Conservation (phyloP, 2,329 filamentous ascomycete genomes). For the Mollisiaceae sp. region DNA sequence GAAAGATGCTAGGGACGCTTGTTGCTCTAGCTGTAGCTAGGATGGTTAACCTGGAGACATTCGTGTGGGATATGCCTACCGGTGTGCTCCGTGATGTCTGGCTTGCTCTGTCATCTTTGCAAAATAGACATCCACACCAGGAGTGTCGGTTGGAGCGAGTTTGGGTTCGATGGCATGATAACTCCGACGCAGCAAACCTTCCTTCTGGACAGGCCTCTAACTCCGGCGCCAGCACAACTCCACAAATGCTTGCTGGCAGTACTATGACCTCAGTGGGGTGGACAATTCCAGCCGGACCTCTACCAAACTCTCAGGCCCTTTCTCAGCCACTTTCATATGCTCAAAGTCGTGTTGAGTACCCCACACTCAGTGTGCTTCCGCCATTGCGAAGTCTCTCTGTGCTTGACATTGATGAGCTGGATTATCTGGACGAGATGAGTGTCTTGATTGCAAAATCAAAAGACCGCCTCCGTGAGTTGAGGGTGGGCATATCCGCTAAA, state of each 20-base stretch:
- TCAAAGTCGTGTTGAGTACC: constrained; percentile 71
- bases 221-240: constrained; percentile 32
- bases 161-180: constrained; percentile 86
- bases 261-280: constrained; percentile 51
- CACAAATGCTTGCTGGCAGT: constrained; percentile 43
- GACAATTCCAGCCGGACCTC: constrained; percentile 37
- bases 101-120: constrained; percentile 75
- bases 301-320: constrained; percentile 32
- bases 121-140: constrained; percentile 58
- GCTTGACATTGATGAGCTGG: constrained; percentile 81
- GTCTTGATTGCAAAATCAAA: constrained; percentile 75
- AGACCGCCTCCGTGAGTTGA: constrained; percentile 69
- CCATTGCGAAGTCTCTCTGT: constrained; percentile 77
- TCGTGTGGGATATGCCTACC: constrained; percentile 90
- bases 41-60: constrained; percentile 82
- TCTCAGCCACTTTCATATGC: constrained; percentile 48
- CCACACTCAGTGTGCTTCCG: constrained; percentile 79
- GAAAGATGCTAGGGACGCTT: constrained; percentile 86
- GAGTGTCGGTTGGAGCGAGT: constrained; percentile 73
- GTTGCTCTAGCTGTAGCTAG: constrained; percentile 79
- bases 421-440: constrained; percentile 83
- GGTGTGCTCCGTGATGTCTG: constrained; percentile 82
- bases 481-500: constrained; percentile 70
- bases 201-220: constrained; percentile 34
- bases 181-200: constrained; percentile 46